These are phyloP conservation scores for Tulasnella sp. DNA, from an alignment of 768 basidiomycete genomes.

Conservation along the genomic window DNA sequence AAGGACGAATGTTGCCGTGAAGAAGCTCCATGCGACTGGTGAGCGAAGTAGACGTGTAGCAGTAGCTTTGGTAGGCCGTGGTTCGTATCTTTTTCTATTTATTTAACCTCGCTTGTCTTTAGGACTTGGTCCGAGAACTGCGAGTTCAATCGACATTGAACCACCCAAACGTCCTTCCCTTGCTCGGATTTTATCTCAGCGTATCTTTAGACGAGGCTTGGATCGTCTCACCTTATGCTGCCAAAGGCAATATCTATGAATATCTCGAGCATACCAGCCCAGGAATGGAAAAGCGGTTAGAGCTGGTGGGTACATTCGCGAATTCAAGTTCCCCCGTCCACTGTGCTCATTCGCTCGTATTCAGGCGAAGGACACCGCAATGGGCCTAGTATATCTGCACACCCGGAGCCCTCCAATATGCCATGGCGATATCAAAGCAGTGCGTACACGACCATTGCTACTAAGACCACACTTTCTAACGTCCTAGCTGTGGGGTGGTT, in stretches of 20 bases:
- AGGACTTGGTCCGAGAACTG: background rate
- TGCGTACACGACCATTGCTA: background rate
- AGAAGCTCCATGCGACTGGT: background rate
- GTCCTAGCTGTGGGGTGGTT: background rate
- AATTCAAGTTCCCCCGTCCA: background rate
- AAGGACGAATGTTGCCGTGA: no score
- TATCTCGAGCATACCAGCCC: background rate
- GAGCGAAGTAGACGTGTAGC: background rate
- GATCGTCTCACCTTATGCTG: background rate
- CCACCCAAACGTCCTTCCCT: background rate
- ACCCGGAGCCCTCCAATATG: background rate
- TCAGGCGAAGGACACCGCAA: background rate
- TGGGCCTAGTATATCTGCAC: background rate
- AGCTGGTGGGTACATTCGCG: background rate
- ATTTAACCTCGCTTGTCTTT: background rate
- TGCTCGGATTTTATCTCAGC: conserved; percentile 4
- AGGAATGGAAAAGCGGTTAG: background rate
- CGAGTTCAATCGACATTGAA: background rate
- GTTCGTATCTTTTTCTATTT: background rate
- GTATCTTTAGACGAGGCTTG: background rate
- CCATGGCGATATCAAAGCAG: conserved; percentile 9
- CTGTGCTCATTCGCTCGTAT: background rate
- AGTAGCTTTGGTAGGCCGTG: background rate
- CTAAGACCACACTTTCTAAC: no score
- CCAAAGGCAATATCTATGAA: background rate